A percentile compares a stretch with the other conserved stretches of the same genome.
Conservation (phyloP, 768 basidiomycete species). For the Leucocoprinus birnbaumii region DNA sequence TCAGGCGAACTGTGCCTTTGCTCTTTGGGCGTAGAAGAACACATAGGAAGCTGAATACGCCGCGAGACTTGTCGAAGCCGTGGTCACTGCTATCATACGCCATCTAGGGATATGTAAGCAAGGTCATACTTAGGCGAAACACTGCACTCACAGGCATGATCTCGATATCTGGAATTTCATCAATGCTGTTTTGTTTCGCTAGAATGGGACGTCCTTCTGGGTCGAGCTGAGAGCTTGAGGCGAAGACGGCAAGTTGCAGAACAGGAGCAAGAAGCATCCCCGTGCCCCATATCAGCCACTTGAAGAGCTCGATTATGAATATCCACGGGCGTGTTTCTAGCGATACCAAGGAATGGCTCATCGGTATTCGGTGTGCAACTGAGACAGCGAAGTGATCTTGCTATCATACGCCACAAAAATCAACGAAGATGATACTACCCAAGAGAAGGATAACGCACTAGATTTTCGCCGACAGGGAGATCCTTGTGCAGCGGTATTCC, state of each 20-base stretch:
- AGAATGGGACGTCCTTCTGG: slow-evolving; percentile 9
- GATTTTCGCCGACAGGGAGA: slow-evolving; percentile 72
- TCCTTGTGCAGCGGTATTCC: slow-evolving; percentile 58
- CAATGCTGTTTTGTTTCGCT: slow-evolving; percentile 17
- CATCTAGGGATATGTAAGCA: background rate
- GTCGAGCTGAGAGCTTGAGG: slow-evolving; percentile 24
- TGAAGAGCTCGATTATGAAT: slow-evolving; percentile 27
- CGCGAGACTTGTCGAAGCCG: slow-evolving; percentile 15
- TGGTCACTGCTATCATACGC: slow-evolving; percentile 2
- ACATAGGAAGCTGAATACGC: slow-evolving; percentile 21
- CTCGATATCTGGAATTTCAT: slow-evolving; percentile 36
- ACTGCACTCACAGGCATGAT: slow-evolving; percentile 24
- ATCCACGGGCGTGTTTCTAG: slow-evolving; percentile 22
- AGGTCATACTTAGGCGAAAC: background rate
- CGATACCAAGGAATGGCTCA: slow-evolving; percentile 27
- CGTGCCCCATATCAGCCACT: slow-evolving; percentile 29
- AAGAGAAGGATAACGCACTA: slow-evolving; percentile 28
- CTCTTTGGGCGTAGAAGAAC: slow-evolving; percentile 34
- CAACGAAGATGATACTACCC: background rate
- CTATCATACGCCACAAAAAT: slow-evolving; percentile 10
- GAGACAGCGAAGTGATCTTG: slow-evolving; percentile 38
- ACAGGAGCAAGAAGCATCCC: slow-evolving; percentile 29
- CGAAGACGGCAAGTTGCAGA: slow-evolving; percentile 28
- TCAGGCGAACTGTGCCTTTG: slow-evolving; percentile 34
- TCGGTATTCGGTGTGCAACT: slow-evolving; percentile 27